A percentile compares a stretch with the other conserved stretches of the same genome.
These are phyloP conservation scores for Phoenix roebelenii DNA, from an alignment of 176 grass and related monocot genomes.

Conservation along the genomic window DNA sequence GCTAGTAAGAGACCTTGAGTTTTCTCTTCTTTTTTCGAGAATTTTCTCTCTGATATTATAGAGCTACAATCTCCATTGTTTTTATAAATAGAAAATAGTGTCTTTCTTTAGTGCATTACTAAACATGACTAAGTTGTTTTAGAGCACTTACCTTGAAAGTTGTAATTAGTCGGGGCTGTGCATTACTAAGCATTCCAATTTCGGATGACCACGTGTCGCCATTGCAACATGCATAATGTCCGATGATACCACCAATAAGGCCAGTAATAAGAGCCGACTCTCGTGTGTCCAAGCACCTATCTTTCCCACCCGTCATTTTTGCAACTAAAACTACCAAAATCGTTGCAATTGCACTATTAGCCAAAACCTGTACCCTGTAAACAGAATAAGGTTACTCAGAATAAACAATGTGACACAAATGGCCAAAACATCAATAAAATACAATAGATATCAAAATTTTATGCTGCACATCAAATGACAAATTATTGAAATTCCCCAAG, in stretches of 20 bases:
- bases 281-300: slow-evolving; percentile 69
- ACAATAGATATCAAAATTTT: not conserved
- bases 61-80: no score
- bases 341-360: slow-evolving; percentile 74
- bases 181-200: slow-evolving; percentile 83
- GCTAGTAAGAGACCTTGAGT: no score
- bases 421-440: slow-evolving; percentile 10
- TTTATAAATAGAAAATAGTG: not conserved
- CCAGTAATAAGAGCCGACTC: slow-evolving; percentile 68
- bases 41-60: no score
- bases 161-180: slow-evolving; percentile 69
- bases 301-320: slow-evolving; percentile 45
- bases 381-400: slow-evolving; percentile 11
- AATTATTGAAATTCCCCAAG: no score
- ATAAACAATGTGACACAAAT: no score
- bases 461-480: no score
- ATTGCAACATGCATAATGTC: slow-evolving; percentile 93
- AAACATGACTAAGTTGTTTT: slow-evolving; percentile 2
- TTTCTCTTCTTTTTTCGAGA: no score
- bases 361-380: slow-evolving; percentile 93
- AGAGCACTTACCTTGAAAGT: slow-evolving; percentile 54
- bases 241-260: slow-evolving; percentile 77
- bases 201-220: slow-evolving; percentile 99
- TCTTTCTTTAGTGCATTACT: not conserved
- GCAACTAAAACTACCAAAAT: slow-evolving; percentile 59